Conservation (phyloP, 169 alveolate genomes). For the Eimeria mitis region DNA sequence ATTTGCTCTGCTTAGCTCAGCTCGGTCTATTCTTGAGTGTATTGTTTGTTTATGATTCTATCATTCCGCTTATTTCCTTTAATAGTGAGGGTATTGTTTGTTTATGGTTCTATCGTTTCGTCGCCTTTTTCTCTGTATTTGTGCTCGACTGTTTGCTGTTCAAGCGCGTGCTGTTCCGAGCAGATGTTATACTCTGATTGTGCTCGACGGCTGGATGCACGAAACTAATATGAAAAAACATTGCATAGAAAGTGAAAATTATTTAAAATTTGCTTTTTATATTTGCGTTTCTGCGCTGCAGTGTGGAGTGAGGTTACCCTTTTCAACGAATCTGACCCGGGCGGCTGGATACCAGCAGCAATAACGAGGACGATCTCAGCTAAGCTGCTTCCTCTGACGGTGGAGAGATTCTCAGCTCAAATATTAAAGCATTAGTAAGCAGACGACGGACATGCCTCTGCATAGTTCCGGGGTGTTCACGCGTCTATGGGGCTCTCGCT, state of each 20-base stretch:
- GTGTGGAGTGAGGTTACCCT: constrained; percentile 86
- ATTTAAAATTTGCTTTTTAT: no score
- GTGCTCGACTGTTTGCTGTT: not conserved
- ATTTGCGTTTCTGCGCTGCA: not conserved
- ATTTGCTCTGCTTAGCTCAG: not conserved
- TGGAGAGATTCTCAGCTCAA: constrained; percentile 76
- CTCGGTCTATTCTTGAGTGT: not conserved
- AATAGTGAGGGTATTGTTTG: no score
- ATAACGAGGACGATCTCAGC: constrained; percentile 84
- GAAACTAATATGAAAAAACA: no score
- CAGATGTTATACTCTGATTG: no score
- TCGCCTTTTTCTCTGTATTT: not conserved
- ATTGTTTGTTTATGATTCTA: not conserved
- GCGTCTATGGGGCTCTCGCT: not conserved
- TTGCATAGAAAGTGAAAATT: no score
- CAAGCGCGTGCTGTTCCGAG: no score
- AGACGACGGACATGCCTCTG: not conserved
- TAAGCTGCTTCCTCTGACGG: constrained; percentile 85
- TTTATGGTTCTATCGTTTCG: no score
- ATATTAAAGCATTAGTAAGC: constrained; percentile 86
- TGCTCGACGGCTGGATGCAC: no score
- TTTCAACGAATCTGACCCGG: constrained; percentile 86
- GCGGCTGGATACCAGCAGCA: constrained; percentile 88
- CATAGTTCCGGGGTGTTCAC: not conserved
- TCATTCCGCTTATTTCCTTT: not conserved